A percentile compares a stretch with the other conserved stretches of the same genome.
Conservation (phyloP, 2,329 filamentous ascomycete species). For the Cladophialophora chaetospira region DNA sequence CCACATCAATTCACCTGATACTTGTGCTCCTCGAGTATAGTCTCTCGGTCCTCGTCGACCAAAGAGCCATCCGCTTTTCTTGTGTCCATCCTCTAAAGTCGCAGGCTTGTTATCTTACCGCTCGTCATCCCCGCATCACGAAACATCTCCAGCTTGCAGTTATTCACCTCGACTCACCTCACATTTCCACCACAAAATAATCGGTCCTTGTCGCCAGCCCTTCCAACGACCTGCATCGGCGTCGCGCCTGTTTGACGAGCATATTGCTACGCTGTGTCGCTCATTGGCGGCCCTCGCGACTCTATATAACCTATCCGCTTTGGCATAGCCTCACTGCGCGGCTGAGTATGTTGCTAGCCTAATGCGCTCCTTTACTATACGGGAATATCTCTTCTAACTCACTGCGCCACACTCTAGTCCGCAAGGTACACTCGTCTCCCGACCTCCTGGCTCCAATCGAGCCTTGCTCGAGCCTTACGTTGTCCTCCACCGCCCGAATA, state of each 20-base stretch:
- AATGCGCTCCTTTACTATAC: not conserved
- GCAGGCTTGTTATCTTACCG: constrained; percentile 1
- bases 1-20: not conserved
- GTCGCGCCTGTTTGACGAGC: constrained; percentile 7
- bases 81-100: not conserved
- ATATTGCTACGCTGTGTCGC: not conserved
- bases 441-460: constrained; percentile 13
- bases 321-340: constrained; percentile 27
- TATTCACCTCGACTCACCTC: not conserved
- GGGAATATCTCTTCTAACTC: constrained; percentile 16
- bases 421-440: constrained; percentile 13
- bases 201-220: not conserved
- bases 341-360: constrained; percentile 22
- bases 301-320: constrained; percentile 15
- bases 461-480: not conserved
- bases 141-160: not conserved
- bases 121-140: not conserved
- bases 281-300: constrained; percentile 14
- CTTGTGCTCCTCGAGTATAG: not conserved
- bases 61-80: not conserved
- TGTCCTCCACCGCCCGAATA: not conserved
- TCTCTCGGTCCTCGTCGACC: not conserved
- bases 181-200: not conserved
- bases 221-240: not conserved
- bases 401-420: constrained; percentile 26